Evolutionary conservation across 257 asterid genomes (phyloP).

Genomic region (Orobanche coerulescens): DNA sequence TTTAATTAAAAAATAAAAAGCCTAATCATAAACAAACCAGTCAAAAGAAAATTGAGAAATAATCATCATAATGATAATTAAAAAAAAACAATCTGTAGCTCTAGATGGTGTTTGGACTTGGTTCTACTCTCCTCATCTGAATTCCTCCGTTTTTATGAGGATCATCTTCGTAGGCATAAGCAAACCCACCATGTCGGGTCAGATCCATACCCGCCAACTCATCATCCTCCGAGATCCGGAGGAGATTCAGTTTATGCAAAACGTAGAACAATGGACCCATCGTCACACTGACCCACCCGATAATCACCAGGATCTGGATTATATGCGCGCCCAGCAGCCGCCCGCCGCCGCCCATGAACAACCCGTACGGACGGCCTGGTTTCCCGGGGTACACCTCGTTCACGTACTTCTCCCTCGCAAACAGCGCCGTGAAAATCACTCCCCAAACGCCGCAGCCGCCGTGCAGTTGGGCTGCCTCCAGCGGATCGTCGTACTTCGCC

Average conservation of each 20-base stretch:
- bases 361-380: constrained; percentile 61
- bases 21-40: neutral
- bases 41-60: neutral
- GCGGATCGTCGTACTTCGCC: constrained; percentile 61
- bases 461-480: constrained; percentile 91
- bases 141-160: constrained; percentile 26
- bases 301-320: constrained; percentile 63
- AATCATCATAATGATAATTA: neutral
- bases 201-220: constrained; percentile 94
- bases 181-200: constrained; percentile 96
- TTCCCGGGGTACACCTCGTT: constrained; percentile 55
- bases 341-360: constrained; percentile 92
- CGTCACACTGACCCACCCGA: constrained; percentile 78
- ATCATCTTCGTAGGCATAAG: constrained; percentile 62
- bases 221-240: constrained; percentile 70
- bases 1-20: too few species aligned
- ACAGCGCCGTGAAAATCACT: constrained; percentile 60
- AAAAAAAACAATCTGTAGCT: too few species aligned
- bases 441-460: constrained; percentile 98
- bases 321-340: constrained; percentile 59
- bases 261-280: constrained; percentile 73
- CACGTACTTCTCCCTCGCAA: constrained; percentile 56
- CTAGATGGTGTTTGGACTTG: constrained; percentile 15
- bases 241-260: constrained; percentile 49
- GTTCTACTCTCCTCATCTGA: constrained; percentile 52